A percentile compares a stretch with the other conserved stretches of the same genome.
These are phyloP conservation scores for Eucalyptus paniculata DNA, from an alignment of 345 rosid genomes.

Conservation along the genomic window DNA sequence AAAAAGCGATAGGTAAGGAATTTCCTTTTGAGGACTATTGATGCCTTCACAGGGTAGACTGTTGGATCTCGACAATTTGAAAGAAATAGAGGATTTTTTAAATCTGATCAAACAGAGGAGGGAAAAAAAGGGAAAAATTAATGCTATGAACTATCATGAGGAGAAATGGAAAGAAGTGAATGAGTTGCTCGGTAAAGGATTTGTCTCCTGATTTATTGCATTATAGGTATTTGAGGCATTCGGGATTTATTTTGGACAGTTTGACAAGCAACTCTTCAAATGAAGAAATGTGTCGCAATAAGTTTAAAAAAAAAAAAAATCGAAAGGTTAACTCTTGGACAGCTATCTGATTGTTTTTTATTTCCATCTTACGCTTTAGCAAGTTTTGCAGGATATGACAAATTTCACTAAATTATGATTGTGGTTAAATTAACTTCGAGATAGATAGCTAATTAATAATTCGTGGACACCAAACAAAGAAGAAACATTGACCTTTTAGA, in stretches of 20 bases:
- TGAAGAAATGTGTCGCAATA: neutral
- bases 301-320: neutral
- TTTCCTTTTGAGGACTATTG: neutral
- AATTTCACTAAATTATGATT: neutral
- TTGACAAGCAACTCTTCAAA: neutral
- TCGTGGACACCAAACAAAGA: neutral
- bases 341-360: neutral
- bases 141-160: neutral
- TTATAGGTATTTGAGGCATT: neutral
- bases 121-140: neutral
- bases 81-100: neutral
- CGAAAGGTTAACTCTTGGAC: neutral
- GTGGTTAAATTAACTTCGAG: neutral
- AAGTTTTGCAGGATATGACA: neutral
- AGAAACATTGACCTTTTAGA: too few species aligned
- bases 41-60: neutral
- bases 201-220: neutral
- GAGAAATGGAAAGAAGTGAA: neutral
- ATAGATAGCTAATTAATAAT: neutral
- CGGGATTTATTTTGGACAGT: neutral
- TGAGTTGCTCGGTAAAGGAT: neutral
- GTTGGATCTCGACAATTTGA: neutral
- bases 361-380: neutral
- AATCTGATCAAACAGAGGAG: neutral
- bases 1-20: neutral